Base-by-base conservation (phyloP, 768 basidiomycete species). In the Trametes cinnabarina region DNA sequence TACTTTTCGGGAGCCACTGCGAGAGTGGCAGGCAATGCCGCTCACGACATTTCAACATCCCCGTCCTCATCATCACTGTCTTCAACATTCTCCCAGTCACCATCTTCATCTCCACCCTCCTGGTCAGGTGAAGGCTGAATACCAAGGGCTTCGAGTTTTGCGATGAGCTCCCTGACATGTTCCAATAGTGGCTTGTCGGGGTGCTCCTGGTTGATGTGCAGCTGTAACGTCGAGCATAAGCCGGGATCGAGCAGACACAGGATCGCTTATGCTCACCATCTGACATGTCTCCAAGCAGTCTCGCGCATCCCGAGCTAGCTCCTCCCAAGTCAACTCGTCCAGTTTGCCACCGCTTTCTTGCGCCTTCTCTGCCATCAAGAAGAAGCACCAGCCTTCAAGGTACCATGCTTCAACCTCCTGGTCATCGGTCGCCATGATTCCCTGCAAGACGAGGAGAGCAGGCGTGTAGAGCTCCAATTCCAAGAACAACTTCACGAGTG, bases 341-440 rank as follows among this genome's bases (percentile, higher is more conserved):
- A 77, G 59, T 17, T 64, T 68, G 35, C 71, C 79, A 19, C 77
- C 78, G 12, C 72, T 79, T 64, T 87, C 84, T 59, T 82, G 79
- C 8, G 83, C 83, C 58, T 87, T 82, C 69, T 90, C 87, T 0
- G 85, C 82, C 82, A 90, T 85, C 44, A 95, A 74, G 75, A 85
- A 92, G 78, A 91, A 93, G 62, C 90, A 88, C 93, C 93, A 97
- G 51, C 93, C 94, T 72, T 95, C 93, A 26, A 96, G 82, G 68
- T 96, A 96, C 87, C 94, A 95, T 1, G 87, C 94, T 65, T 95
- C 93, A 12, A 94, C 86, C 51, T 92, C 88, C 67, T 91, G 81
- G 63, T 94, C 90, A 70, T 95, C 92, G 0, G 85, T 73, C 10
- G 87, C 81, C 72, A 94, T 85, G 10, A 94, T 79, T 12, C 88